Base-by-base conservation (phyloP, 345 rosid species). In the Citrus trifoliata region DNA sequence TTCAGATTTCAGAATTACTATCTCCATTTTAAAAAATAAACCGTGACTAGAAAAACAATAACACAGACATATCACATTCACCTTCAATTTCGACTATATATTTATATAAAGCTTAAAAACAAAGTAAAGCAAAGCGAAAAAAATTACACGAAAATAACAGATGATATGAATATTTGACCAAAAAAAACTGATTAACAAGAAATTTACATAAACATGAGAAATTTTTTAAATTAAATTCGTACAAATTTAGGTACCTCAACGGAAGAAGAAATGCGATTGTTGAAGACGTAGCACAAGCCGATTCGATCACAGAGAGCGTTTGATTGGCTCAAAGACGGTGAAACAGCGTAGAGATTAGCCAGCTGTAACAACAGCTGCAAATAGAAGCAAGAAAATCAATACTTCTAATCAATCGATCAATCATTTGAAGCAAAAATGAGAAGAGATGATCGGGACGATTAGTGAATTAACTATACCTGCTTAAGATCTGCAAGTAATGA, bases 311-410 rank as follows among this genome's bases (percentile, higher is more conserved):
- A 64, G 79, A 88, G 82, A 76, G 86, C 79, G 53, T 84, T 84
- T 35, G 86, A 82, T 73, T 19, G 84, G 66, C 79, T 77, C 22
- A 81, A 68, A 76, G 85, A 73, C 58, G 85, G 85, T 2, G 91
- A 90, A 71, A 93, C 37, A 0, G 89, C 90, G 80, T 87, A 88
- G 82, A 89, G 85, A 84, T 93, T 95, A 18, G 91, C 92, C 55
- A 95, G 90, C 71, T 86, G 93, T 78, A 95, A 74, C 85, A 91
- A 87, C 78, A 88, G 86, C 97, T 93, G 82, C 71, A 77, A 77
- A 78, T 71, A 71, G 72, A 40, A 70, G 48, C 60, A 56, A 53
- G 60, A 73, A 38, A 78, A 79, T 30, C 75, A 65, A 67, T 33
- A 60, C 51, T 33, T 71, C 64, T 63, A 32, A 79, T 82, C 78